A percentile compares a stretch with the other conserved stretches of the same genome.
phyloP scores from a whole-genome alignment of 2,329 filamentous ascomycete species.

The Diaporthe sp. region DNA sequence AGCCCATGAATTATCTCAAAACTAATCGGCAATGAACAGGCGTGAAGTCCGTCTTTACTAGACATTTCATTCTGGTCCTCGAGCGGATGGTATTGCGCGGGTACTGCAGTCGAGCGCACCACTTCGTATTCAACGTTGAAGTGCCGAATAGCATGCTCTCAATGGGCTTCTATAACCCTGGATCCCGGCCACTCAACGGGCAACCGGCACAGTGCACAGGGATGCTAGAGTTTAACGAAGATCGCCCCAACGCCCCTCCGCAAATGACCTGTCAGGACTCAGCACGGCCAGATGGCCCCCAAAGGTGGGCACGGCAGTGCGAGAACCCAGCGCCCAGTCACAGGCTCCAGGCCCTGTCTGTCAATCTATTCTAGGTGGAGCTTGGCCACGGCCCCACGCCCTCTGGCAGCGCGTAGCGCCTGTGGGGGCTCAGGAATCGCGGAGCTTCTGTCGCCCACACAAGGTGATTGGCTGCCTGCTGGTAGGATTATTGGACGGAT shows the following conservation, averaged over 20 bases:
- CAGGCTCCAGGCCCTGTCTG: background rate
- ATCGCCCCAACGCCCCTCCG: background rate
- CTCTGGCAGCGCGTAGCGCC: background rate
- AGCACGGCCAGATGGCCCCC: background rate
- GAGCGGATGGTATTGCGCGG: too few relatives aligned
- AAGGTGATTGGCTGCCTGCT: background rate
- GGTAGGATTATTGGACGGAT: constrained; percentile 1
- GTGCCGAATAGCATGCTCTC: background rate
- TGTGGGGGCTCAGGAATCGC: background rate
- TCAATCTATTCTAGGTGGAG: background rate
- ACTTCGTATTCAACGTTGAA: background rate
- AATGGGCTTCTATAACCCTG: background rate
- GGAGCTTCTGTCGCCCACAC: background rate
- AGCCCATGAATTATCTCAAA: too few relatives aligned
- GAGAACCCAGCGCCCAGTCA: background rate
- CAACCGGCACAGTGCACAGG: background rate
- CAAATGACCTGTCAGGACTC: constrained; percentile 23
- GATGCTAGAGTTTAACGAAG: background rate
- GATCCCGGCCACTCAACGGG: background rate
- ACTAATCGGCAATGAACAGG: too few relatives aligned
- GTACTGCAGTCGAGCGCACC: too few relatives aligned
- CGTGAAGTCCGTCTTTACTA: too few relatives aligned
- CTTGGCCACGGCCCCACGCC: background rate
- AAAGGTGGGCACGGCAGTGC: background rate
- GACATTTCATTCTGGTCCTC: too few relatives aligned